phyloP scores from a whole-genome alignment of 177 flowering plant species.

The Vitis hybrid region DNA sequence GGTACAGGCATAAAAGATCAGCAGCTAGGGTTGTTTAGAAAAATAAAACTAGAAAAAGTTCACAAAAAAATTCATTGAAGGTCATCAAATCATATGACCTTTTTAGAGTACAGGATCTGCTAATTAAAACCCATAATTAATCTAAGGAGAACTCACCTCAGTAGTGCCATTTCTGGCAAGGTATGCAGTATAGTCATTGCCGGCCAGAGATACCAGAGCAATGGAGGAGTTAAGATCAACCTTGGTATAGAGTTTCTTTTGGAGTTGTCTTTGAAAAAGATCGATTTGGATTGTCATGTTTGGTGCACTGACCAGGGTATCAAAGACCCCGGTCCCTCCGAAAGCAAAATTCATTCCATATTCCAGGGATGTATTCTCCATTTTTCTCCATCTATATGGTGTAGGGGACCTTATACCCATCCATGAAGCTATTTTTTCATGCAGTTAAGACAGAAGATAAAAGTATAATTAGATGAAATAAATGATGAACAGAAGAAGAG shows the following conservation, averaged over 20 bases:
- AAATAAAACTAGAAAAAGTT: background rate
- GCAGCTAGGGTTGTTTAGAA: too few species aligned
- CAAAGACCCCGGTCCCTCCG: slow-evolving; percentile 73
- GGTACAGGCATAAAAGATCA: too few species aligned
- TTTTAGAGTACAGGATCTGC: too few species aligned
- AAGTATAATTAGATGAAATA: background rate
- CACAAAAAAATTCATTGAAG: background rate
- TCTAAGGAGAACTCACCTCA: slow-evolving; percentile 18
- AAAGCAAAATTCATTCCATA: slow-evolving; percentile 65
- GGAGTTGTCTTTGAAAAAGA: slow-evolving; percentile 36
- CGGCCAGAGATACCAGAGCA: slow-evolving; percentile 48
- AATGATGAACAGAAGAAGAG: background rate
- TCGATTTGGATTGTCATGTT: slow-evolving; percentile 64
- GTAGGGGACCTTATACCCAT: slow-evolving; percentile 47
- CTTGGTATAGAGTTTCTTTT: slow-evolving; percentile 21
- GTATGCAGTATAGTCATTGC: slow-evolving; percentile 56
- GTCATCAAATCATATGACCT: too few species aligned
- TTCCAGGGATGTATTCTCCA: slow-evolving; percentile 1
- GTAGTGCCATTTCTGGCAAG: slow-evolving; percentile 15
- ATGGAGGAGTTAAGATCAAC: slow-evolving; percentile 37
- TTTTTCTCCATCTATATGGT: slow-evolving; percentile 34
- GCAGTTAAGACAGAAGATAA: background rate
- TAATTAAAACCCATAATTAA: too few species aligned
- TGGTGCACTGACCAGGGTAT: slow-evolving; percentile 37
- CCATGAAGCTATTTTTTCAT: slow-evolving; percentile 36